Percentiles rank a stretch among this genome's conserved stretches.
phyloP scores from a whole-genome alignment of 2,329 filamentous ascomycete genomes.

The Fusarium marasasianum region DNA sequence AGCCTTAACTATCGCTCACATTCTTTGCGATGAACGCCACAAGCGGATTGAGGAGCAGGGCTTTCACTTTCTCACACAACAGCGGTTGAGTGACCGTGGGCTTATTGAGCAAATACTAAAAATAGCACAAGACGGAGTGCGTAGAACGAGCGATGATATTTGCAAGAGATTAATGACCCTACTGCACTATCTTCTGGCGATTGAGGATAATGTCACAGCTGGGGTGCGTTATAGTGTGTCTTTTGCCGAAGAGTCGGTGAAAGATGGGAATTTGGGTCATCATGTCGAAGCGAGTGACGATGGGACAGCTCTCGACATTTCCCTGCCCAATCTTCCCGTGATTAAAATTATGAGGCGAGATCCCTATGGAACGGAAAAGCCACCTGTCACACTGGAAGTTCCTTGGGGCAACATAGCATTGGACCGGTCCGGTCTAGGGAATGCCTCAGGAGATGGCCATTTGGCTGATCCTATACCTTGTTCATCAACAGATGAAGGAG shows the following conservation, averaged over 20 bases:
- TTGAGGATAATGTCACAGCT: constrained; percentile 50
- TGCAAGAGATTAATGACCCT: constrained; percentile 51
- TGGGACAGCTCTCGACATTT: constrained; percentile 46
- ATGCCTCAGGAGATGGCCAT: not conserved
- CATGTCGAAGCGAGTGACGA: constrained; percentile 1
- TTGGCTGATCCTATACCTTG: not conserved
- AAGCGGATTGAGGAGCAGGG: constrained; percentile 7
- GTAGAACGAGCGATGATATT: constrained; percentile 50
- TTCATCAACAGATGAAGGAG: not conserved
- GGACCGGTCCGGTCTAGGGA: not conserved
- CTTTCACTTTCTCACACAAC: constrained; percentile 51
- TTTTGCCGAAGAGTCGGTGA: constrained; percentile 22
- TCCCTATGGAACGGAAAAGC: not conserved
- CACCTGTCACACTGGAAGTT: not conserved
- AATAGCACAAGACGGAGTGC: constrained; percentile 49
- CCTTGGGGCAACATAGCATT: not conserved
- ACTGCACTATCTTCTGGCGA: constrained; percentile 53
- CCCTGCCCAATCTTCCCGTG: constrained; percentile 55
- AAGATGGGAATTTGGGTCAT: constrained; percentile 37
- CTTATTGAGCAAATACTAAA: constrained; percentile 50
- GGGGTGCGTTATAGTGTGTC: constrained; percentile 40
- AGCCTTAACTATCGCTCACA: constrained; percentile 59
- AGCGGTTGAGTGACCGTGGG: constrained; percentile 53
- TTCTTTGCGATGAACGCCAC: constrained; percentile 45
- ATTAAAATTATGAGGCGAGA: constrained; percentile 46